A percentile compares a stretch with the other conserved stretches of the same genome.
These are phyloP conservation scores for Dentipellis fragilis DNA, from an alignment of 768 basidiomycete species.

Conservation along the genomic window DNA sequence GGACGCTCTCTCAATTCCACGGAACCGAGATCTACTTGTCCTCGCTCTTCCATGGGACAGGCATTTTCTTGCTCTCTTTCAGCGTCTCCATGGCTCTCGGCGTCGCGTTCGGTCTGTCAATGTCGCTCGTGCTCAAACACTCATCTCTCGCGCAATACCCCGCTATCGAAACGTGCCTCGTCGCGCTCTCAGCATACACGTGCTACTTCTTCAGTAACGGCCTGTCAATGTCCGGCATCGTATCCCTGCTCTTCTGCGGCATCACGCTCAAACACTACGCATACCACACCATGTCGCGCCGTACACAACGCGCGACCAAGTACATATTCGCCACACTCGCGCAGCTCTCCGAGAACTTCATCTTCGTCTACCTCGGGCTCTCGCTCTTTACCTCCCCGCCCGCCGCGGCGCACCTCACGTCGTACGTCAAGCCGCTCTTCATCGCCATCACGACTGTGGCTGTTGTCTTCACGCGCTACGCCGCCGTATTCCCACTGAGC, in stretches of 20 bases:
- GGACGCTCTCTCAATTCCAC: constrained; percentile 88
- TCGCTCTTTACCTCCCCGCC: constrained; percentile 90
- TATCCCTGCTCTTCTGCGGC: constrained; percentile 95
- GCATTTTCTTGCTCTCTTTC: constrained; percentile 95
- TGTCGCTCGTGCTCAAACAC: constrained; percentile 91
- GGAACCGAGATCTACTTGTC: constrained; percentile 77
- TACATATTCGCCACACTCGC: constrained; percentile 94
- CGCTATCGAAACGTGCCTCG: constrained; percentile 95
- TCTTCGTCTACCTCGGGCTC: constrained; percentile 97
- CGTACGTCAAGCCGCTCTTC: constrained; percentile 91
- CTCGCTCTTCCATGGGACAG: constrained; percentile 92
- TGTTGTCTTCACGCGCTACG: constrained; percentile 91
- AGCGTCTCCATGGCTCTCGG: constrained; percentile 91
- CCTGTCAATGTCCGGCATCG: constrained; percentile 89
- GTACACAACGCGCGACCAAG: constrained; percentile 89
- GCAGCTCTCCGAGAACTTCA: constrained; percentile 95
- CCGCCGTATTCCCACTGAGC: constrained; percentile 90
- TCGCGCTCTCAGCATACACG: constrained; percentile 89
- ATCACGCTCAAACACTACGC: constrained; percentile 99
- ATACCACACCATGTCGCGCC: constrained; percentile 97
- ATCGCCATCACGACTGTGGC: constrained; percentile 86
- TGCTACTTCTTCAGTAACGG: constrained; percentile 99
- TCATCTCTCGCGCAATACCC: constrained; percentile 80
- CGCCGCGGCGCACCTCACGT: constrained; percentile 62
- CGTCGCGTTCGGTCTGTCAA: constrained; percentile 80